Conservation (phyloP, 805 yeast species). For the Scheffersomyces coipomensis region DNA sequence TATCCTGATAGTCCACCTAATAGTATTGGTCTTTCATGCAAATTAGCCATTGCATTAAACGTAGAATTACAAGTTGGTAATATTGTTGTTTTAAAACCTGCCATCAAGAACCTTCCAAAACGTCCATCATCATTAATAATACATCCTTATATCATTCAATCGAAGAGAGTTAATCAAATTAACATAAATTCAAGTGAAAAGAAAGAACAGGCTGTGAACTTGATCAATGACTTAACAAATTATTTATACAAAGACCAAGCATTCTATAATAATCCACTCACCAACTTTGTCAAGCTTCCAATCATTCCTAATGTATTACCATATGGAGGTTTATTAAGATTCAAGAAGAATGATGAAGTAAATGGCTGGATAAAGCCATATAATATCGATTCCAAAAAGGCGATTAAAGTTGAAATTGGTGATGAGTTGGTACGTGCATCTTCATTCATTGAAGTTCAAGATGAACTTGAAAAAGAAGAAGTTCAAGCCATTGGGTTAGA, state of each 20-base stretch:
- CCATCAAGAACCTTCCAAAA: slow-evolving; percentile 32
- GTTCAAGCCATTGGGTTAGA: slow-evolving; percentile 58
- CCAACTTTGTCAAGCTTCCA: slow-evolving; percentile 56
- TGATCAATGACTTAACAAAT: slow-evolving; percentile 17
- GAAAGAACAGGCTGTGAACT: slow-evolving; percentile 20
- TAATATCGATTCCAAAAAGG: slow-evolving; percentile 24
- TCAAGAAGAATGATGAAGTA: slow-evolving; percentile 44
- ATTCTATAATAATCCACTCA: slow-evolving; percentile 24
- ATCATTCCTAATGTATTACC: slow-evolving; percentile 46
- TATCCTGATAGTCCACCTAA: slow-evolving; percentile 25
- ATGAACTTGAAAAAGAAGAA: slow-evolving; percentile 9
- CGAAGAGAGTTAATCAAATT: slow-evolving; percentile 26
- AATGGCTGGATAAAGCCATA: slow-evolving; percentile 42
- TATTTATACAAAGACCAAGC: slow-evolving; percentile 13
- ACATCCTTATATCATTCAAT: slow-evolving; percentile 54
- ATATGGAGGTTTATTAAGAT: slow-evolving; percentile 57
- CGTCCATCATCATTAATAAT: slow-evolving; percentile 43
- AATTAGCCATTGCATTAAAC: slow-evolving; percentile 57
- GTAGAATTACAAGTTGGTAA: slow-evolving; percentile 50
- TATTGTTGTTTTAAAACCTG: slow-evolving; percentile 50
- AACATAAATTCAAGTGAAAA: slow-evolving; percentile 26
- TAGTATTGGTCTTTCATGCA: slow-evolving; percentile 51
- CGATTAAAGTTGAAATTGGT: slow-evolving; percentile 47
- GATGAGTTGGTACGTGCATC: slow-evolving; percentile 45
- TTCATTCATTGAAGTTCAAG: slow-evolving; percentile 31